These are phyloP conservation scores for Scenedesmus sp. DNA, from an alignment of 163 green algal genomes.

Conservation along the genomic window DNA sequence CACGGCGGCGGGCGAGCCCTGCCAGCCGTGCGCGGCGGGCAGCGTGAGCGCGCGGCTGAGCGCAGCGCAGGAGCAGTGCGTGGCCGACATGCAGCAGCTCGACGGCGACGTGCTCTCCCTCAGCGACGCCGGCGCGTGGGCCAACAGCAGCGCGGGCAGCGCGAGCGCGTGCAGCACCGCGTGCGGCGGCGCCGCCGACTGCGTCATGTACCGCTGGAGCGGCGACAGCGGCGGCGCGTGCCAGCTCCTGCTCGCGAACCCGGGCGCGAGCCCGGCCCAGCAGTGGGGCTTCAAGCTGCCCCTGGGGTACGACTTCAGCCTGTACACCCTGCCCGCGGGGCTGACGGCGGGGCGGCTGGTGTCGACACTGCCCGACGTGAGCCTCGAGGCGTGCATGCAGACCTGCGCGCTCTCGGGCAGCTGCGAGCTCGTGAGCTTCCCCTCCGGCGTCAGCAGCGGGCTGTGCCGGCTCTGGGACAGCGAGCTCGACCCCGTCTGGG, in stretches of 20 bases:
- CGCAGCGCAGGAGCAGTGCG: slow-evolving; percentile 6
- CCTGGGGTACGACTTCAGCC: not conserved
- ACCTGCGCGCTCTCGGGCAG: not conserved
- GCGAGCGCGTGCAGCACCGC: not conserved
- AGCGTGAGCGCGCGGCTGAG: not conserved
- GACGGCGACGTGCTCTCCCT: slow-evolving; percentile 15
- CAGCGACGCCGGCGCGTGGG: not conserved
- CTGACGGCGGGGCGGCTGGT: not conserved
- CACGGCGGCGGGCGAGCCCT: not conserved
- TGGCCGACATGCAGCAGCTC: not conserved
- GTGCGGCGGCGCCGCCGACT: not conserved
- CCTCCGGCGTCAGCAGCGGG: not conserved
- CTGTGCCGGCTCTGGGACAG: not conserved
- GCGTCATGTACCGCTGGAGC: slow-evolving; percentile 16
- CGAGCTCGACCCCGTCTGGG: not conserved
- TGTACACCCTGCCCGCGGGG: not conserved
- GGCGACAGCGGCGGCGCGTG: not conserved
- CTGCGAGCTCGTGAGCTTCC: slow-evolving; percentile 9
- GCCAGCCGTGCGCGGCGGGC: not conserved
- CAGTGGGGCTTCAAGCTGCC: slow-evolving; percentile 5
- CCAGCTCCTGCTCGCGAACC: not conserved
- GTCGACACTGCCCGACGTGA: not conserved
- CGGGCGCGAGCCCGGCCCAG: not conserved
- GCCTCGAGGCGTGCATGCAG: slow-evolving; percentile 8
- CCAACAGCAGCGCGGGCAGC: not conserved